These are phyloP conservation scores for Globomyces pollinis-pini DNA, from an alignment of 192 early-diverging fungal genomes.

Conservation along the genomic window DNA sequence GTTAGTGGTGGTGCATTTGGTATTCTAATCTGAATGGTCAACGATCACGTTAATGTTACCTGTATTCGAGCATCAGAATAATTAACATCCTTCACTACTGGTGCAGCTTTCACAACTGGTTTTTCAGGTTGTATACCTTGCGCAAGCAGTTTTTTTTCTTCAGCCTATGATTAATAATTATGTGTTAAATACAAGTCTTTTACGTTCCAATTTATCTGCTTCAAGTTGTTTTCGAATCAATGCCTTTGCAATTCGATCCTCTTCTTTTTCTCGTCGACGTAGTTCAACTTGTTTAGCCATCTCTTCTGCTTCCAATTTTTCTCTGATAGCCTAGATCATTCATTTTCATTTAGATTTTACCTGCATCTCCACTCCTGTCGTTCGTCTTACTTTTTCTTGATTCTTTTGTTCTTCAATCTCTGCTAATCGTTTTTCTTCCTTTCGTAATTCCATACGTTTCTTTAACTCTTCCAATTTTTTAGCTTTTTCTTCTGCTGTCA, in stretches of 20 bases:
- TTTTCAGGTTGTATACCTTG: constrained; percentile 15
- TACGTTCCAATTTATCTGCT: constrained; percentile 64
- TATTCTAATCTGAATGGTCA: constrained; percentile 43
- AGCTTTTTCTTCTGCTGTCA: constrained; percentile 73
- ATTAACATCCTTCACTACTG: constrained; percentile 42
- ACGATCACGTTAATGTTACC: constrained; percentile 26
- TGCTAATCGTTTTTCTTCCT: constrained; percentile 46
- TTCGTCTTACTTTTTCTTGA: constrained; percentile 60
- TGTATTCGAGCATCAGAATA: constrained; percentile 71
- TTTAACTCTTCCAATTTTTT: constrained; percentile 65
- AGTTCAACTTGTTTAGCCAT: constrained; percentile 64
- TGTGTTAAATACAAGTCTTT: constrained; percentile 44
- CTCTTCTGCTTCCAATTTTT: constrained; percentile 61
- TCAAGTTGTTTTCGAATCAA: constrained; percentile 74
- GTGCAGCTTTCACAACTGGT: constrained; percentile 20
- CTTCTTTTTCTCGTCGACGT: constrained; percentile 71
- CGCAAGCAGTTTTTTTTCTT: constrained; percentile 23
- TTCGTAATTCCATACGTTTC: constrained; percentile 50
- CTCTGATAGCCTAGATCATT: constrained; percentile 56
- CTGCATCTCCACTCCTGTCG: constrained; percentile 18
- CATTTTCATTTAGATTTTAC: no score
- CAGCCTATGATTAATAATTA: constrained; percentile 10
- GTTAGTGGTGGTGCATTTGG: constrained; percentile 50
- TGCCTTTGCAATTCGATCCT: constrained; percentile 64
- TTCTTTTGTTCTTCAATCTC: constrained; percentile 62